These are phyloP conservation scores for Saccharomycopsis schoenii DNA, from an alignment of 805 yeast species.

Conservation along the genomic window DNA sequence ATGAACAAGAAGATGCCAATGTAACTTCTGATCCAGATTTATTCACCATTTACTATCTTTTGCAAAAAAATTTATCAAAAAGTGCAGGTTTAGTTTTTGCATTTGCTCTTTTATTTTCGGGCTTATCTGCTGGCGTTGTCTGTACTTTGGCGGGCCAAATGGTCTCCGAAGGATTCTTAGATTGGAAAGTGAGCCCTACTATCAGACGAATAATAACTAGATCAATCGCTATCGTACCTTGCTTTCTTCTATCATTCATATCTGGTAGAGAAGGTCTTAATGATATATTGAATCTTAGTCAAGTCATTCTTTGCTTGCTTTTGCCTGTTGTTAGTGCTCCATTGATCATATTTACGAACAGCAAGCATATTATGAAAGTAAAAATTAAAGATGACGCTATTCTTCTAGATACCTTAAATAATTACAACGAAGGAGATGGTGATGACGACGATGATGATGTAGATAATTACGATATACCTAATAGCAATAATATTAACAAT, in stretches of 20 bases:
- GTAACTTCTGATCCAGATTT: constrained; percentile 71
- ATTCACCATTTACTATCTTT: constrained; percentile 65
- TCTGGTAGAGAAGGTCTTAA: constrained; percentile 80
- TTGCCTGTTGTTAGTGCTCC: constrained; percentile 88
- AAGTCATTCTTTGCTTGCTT: constrained; percentile 71
- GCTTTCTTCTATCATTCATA: constrained; percentile 59
- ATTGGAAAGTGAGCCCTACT: constrained; percentile 77
- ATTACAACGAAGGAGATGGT: not conserved
- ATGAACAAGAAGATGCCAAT: constrained; percentile 23
- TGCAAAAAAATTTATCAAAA: constrained; percentile 61
- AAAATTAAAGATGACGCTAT: constrained; percentile 5
- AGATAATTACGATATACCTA: not conserved
- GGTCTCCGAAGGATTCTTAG: constrained; percentile 82
- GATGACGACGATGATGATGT: not conserved
- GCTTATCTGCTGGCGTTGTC: constrained; percentile 93
- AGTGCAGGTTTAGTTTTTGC: constrained; percentile 89
- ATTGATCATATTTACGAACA: constrained; percentile 69
- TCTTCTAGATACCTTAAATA: not conserved
- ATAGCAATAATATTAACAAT: not conserved
- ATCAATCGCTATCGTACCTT: constrained; percentile 76
- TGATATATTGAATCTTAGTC: constrained; percentile 65
- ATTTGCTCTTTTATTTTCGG: constrained; percentile 76
- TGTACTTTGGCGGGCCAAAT: constrained; percentile 92
- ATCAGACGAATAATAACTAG: constrained; percentile 71
- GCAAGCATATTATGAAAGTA: constrained; percentile 55